Conservation (phyloP, 2,329 filamentous ascomycete species). For the Aspergillus sp. region DNA sequence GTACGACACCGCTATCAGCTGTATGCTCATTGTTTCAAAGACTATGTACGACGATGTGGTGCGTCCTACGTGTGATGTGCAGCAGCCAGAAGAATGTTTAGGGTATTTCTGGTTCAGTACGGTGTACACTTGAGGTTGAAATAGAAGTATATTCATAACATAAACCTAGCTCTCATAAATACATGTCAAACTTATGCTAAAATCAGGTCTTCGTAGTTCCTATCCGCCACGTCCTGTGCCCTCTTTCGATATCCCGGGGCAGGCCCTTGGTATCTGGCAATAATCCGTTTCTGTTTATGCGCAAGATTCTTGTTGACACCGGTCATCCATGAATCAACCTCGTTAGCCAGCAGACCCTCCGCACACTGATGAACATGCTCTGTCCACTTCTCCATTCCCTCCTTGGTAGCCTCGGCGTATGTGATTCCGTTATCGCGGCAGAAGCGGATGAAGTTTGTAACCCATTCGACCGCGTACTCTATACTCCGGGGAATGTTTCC, state of each 20-base stretch:
- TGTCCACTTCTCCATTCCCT: constrained; percentile 44
- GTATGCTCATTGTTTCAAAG: too few species aligned
- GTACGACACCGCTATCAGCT: too few species aligned
- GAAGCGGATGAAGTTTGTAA: constrained; percentile 32
- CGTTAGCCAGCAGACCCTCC: constrained; percentile 44
- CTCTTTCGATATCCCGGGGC: constrained; percentile 42
- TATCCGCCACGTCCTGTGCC: constrained; percentile 15
- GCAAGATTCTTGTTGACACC: constrained; percentile 53
- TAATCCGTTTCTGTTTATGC: constrained; percentile 45
- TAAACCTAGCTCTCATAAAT: not conserved
- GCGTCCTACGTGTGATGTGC: too few species aligned
- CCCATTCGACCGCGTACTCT: constrained; percentile 37
- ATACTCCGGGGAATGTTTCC: constrained; percentile 32
- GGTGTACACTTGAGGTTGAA: not conserved
- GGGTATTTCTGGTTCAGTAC: too few species aligned
- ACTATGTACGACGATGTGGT: too few species aligned
- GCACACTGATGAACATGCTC: constrained; percentile 49
- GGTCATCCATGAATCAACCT: constrained; percentile 56
- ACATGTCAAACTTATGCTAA: not conserved
- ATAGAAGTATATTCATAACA: not conserved
- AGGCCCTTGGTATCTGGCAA: constrained; percentile 48
- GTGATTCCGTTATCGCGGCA: constrained; percentile 26
- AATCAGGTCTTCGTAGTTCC: constrained; percentile 12
- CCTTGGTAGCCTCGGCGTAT: constrained; percentile 40
- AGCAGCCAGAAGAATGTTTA: too few species aligned